phyloP scores from a whole-genome alignment of 2,329 filamentous ascomycete genomes.

The Hymenotorrendiella dingleyae region DNA sequence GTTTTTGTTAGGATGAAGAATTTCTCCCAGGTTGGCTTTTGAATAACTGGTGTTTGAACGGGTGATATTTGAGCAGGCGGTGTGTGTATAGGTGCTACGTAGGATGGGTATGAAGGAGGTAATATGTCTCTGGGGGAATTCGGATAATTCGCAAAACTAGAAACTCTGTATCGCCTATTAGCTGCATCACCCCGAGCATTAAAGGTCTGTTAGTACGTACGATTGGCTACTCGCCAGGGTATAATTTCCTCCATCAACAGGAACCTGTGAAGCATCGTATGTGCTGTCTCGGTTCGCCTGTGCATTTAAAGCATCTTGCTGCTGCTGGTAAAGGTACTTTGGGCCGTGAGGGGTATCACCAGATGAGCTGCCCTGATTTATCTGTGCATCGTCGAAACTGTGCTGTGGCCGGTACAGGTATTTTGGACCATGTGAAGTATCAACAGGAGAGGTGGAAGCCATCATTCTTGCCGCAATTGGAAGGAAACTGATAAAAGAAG shows the following conservation, averaged over 20 bases:
- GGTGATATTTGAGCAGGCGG: neutral
- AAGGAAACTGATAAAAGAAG: too few relatives aligned
- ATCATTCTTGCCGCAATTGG: too few relatives aligned
- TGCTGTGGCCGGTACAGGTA: too few relatives aligned
- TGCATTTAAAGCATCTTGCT: neutral
- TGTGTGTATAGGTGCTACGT: neutral
- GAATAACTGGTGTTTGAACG: neutral
- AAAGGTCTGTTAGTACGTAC: too few relatives aligned
- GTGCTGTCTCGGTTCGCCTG: neutral
- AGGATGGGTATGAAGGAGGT: neutral
- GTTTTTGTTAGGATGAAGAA: constrained; percentile 20
- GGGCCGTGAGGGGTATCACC: neutral
- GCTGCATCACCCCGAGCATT: too few relatives aligned
- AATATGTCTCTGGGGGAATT: neutral
- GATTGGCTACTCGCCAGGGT: too few relatives aligned
- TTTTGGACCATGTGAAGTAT: too few relatives aligned
- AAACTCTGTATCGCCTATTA: too few relatives aligned
- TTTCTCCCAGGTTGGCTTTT: constrained; percentile 3
- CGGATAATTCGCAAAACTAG: neutral
- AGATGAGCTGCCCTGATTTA: too few relatives aligned
- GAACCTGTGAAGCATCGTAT: neutral
- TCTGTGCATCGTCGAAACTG: too few relatives aligned
- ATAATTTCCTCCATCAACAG: neutral
- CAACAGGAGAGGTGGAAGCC: too few relatives aligned
- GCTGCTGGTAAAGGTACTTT: neutral